Base-by-base conservation (phyloP, 768 basidiomycete genomes). In the Mrakia gelida region DNA sequence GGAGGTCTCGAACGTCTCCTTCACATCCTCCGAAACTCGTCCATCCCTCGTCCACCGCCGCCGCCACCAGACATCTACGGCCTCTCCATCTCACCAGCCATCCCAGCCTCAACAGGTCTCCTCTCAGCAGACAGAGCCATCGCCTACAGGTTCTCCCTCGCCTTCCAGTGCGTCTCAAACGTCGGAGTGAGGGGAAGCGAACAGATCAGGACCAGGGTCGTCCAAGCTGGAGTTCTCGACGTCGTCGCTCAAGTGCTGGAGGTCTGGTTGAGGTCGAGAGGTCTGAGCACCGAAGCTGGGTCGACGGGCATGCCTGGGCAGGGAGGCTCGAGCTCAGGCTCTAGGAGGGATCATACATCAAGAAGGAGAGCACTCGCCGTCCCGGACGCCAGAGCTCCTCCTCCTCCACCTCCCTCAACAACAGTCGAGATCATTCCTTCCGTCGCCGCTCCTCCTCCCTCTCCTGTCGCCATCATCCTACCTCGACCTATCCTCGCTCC, bases 1-100 rank as follows among this genome's bases (percentile, higher is more conserved):
- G 97, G 97, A 68, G 97, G 97, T 1, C 90, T 99, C 26, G 97
- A 99, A 83, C 91, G 96, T 21, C 91, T 99, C 43, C 92, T 98
- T 21, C 89, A 92, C 77, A 93, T 99, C 80, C 87, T 96, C 15
- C 92, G 92, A 82, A 92, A 95, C 84, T 85, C 93, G 32, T 90
- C 88, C 80, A 92, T 93, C 1, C 92, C 93, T 1, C 91, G 91
- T 0, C 92, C 92, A 76, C 75, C 77, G 32, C 59, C 80, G 8
- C 77, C 81, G 0, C 70, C 80, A n/a, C 81, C 81, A 9, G 84
- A 85, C 67, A 80, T 84, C 43, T 85, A 83, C 80, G 83, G 83
- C 52, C 77, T 85, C 18, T 75, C 74, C 41, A 82, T 82, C 67
- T 81, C 83, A 30, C 83, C 84, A n/a, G 80, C 82, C 67, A 84